Percentiles rank a stretch among this genome's conserved stretches.
phyloP scores from a whole-genome alignment of 2,329 filamentous ascomycete genomes.

The Simplicillium sp. region DNA sequence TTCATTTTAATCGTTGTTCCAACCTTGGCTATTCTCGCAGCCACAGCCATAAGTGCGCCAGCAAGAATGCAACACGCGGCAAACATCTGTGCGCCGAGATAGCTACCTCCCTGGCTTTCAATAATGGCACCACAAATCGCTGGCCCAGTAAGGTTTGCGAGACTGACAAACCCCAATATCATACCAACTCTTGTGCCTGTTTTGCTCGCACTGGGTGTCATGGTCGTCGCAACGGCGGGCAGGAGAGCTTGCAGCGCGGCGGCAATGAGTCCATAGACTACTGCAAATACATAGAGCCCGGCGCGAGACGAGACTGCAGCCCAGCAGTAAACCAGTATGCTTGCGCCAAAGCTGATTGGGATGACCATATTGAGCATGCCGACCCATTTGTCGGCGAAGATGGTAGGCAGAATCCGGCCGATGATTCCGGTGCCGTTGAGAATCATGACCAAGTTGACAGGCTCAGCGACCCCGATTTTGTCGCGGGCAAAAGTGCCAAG shows the following conservation, averaged over 20 bases:
- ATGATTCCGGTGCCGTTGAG: slow-evolving; percentile 44
- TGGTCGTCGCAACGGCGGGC: slow-evolving; percentile 36
- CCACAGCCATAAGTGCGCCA: slow-evolving; percentile 35
- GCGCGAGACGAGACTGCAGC: slow-evolving; percentile 11
- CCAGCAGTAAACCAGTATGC: slow-evolving; percentile 20
- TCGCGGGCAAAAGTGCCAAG: slow-evolving; percentile 38
- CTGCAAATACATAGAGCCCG: slow-evolving; percentile 17
- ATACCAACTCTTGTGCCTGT: slow-evolving; percentile 25
- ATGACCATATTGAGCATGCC: slow-evolving; percentile 43
- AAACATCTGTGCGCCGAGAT: slow-evolving; percentile 29
- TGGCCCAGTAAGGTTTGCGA: slow-evolving; percentile 17
- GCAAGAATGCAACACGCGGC: slow-evolving; percentile 44
- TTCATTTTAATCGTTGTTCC: slow-evolving; percentile 3
- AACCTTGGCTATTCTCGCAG: slow-evolving; percentile 33
- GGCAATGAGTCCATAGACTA: slow-evolving; percentile 39
- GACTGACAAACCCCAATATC: slow-evolving; percentile 21
- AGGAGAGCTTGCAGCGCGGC: slow-evolving; percentile 41
- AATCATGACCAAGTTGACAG: slow-evolving; percentile 15
- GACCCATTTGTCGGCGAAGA: slow-evolving; percentile 35
- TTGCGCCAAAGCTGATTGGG: slow-evolving; percentile 17
- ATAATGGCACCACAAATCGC: slow-evolving; percentile 14
- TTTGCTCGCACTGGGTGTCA: slow-evolving; percentile 19
- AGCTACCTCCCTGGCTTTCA: slow-evolving; percentile 5
- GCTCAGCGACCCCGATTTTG: slow-evolving; percentile 8
- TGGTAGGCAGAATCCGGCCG: slow-evolving; percentile 36